Conservation (phyloP, 768 basidiomycete genomes). For the Pholiota conissans region DNA sequence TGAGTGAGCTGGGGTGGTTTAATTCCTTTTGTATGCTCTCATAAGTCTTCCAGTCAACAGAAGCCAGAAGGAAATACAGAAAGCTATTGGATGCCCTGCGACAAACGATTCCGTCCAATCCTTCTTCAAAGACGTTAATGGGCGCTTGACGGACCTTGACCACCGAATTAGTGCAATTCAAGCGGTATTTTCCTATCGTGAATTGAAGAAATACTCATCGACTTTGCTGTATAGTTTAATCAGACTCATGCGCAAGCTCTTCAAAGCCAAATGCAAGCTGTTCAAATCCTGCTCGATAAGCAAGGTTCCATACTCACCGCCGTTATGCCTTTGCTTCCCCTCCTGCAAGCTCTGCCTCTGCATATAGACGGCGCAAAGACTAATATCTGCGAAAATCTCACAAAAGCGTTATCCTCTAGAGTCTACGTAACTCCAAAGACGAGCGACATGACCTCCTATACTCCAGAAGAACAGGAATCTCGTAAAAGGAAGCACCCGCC, state of each 20-base stretch:
- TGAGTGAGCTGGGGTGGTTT: slow-evolving; percentile 40
- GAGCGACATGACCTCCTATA: background rate
- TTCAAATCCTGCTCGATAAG: slow-evolving; percentile 65
- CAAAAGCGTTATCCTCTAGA: background rate
- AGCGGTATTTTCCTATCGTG: slow-evolving; percentile 32
- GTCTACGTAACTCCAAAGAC: background rate
- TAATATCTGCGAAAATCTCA: slow-evolving; percentile 28
- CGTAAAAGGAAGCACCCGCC: background rate
- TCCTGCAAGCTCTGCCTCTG: slow-evolving; percentile 57
- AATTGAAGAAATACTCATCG: background rate
- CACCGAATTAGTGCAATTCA: slow-evolving; percentile 60
- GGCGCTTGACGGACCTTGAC: slow-evolving; percentile 46
- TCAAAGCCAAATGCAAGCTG: slow-evolving; percentile 53
- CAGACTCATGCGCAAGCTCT: slow-evolving; percentile 46
- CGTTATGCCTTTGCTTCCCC: slow-evolving; percentile 58
- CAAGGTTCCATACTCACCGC: slow-evolving; percentile 55
- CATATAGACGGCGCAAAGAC: slow-evolving; percentile 50
- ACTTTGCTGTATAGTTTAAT: slow-evolving; percentile 34
- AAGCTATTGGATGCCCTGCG: slow-evolving; percentile 54
- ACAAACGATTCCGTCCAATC: slow-evolving; percentile 43
- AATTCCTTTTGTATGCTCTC: slow-evolving; percentile 12
- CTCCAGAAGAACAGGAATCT: background rate
- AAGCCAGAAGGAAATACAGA: slow-evolving; percentile 61
- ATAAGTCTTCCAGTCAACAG: slow-evolving; percentile 49
- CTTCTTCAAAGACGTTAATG: slow-evolving; percentile 40